These are phyloP conservation scores for Sugiyamaella valdiviana DNA, from an alignment of 805 yeast species.

Conservation along the genomic window DNA sequence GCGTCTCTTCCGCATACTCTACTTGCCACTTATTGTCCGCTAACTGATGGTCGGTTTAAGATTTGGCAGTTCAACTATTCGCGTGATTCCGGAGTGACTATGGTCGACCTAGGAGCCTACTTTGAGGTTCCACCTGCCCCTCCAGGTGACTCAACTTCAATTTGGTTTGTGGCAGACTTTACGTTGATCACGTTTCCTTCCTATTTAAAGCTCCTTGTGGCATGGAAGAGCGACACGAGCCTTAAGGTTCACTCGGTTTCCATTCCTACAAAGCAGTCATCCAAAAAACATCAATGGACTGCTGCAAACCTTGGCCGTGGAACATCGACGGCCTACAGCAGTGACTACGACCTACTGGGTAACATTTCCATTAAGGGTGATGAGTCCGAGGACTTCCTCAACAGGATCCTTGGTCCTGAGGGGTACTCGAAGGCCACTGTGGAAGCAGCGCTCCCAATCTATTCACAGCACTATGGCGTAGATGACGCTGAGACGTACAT, in stretches of 20 bases:
- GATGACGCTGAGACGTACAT: slow-evolving; percentile 19
- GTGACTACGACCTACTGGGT: neutral
- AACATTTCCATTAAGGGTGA: slow-evolving; percentile 21
- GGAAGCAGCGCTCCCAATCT: slow-evolving; percentile 47
- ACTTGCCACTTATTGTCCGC: slow-evolving; percentile 39
- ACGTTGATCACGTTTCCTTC: slow-evolving; percentile 24
- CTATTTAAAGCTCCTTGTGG: slow-evolving; percentile 34
- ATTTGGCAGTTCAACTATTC: slow-evolving; percentile 31
- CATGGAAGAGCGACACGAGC: slow-evolving; percentile 62
- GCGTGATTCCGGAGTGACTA: slow-evolving; percentile 13
- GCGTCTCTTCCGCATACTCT: slow-evolving; percentile 12
- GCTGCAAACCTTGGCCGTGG: neutral
- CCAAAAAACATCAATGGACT: neutral
- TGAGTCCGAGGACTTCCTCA: slow-evolving; percentile 30
- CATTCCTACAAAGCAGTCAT: slow-evolving; percentile 1
- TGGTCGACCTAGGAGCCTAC: slow-evolving; percentile 27
- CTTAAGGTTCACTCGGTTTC: slow-evolving; percentile 36
- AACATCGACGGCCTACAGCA: neutral
- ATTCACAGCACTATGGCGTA: slow-evolving; percentile 39
- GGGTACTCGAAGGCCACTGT: slow-evolving; percentile 45
- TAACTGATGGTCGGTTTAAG: slow-evolving; percentile 40
- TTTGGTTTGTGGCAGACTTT: slow-evolving; percentile 48
- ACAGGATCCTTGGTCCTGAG: slow-evolving; percentile 45
- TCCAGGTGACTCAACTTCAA: slow-evolving; percentile 33
- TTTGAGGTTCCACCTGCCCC: slow-evolving; percentile 27